Conservation (phyloP, 1,284 basidiomycete genomes). For the Crepidotus sp. region DNA sequence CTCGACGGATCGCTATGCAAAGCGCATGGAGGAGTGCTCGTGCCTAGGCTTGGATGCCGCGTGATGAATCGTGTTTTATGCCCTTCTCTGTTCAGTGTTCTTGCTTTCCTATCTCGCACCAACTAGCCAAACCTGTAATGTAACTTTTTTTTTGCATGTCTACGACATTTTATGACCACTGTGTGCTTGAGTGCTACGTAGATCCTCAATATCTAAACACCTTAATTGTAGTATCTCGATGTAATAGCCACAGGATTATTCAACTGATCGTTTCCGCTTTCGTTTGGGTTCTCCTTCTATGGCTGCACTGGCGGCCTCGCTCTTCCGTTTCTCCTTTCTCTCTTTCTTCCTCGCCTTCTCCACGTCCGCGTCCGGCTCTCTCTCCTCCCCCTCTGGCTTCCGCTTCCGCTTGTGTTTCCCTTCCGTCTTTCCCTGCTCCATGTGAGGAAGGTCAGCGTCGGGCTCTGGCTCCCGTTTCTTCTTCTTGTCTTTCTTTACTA, state of each 20-base stretch:
- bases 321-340: conserved; percentile 10
- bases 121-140: conserved; percentile 11
- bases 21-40: conserved; percentile 61
- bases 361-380: neutral
- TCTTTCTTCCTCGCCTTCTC: neutral
- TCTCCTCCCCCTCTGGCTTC: conserved; percentile 16
- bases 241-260: conserved; percentile 1
- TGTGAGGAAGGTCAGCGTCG: neutral
- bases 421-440: neutral
- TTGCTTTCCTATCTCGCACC: conserved; percentile 9
- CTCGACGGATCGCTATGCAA: conserved; percentile 63
- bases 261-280: conserved; percentile 5
- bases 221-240: conserved; percentile 14
- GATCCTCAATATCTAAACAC: neutral
- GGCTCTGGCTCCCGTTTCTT: conserved; percentile 15
- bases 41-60: conserved; percentile 26
- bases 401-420: conserved; percentile 9
- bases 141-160: conserved; percentile 16
- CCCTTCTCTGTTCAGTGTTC: conserved; percentile 4
- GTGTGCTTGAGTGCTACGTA: conserved; percentile 22
- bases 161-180: conserved; percentile 20
- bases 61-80: conserved; percentile 1
- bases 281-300: neutral
- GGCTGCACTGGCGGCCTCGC: neutral
- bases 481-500: conserved; percentile 10